These are phyloP conservation scores for Aureobasidium uvarum DNA, from an alignment of 2,329 filamentous ascomycete genomes.

Conservation along the genomic window DNA sequence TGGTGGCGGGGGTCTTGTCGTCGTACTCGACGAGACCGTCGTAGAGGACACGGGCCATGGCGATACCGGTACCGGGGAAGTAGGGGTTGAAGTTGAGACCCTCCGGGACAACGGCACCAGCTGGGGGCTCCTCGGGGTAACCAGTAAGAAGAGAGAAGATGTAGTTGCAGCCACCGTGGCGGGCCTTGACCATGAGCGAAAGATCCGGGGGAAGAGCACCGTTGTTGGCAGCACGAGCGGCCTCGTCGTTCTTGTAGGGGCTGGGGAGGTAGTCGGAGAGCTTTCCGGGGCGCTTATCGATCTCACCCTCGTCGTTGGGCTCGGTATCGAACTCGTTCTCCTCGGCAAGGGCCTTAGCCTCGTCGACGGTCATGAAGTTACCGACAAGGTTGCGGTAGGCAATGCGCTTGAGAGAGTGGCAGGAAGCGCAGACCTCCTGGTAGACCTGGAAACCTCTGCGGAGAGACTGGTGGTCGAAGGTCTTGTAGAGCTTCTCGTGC, in stretches of 20 bases:
- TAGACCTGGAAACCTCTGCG: conserved; percentile 99
- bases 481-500: conserved; percentile 87
- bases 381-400: conserved; percentile 93
- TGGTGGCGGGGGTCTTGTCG: conserved; percentile 88
- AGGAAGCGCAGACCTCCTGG: conserved; percentile 95
- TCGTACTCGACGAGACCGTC: conserved; percentile 98
- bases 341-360: conserved; percentile 95
- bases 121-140: conserved; percentile 93
- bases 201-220: conserved; percentile 97
- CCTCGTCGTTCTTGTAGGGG: conserved; percentile 99
- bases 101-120: conserved; percentile 77
- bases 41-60: conserved; percentile 97
- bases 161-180: conserved; percentile 98
- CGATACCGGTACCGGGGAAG: conserved; percentile 98
- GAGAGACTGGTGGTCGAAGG: conserved; percentile 95
- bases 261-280: conserved; percentile 93
- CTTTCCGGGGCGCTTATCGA: conserved; percentile 98
- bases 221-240: conserved; percentile 95
- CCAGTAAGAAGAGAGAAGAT: conserved; percentile 96
- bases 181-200: conserved; percentile 94
- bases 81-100: conserved; percentile 99
- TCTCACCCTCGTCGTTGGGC: conserved; percentile 96
- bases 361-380: conserved; percentile 88
- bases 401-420: conserved; percentile 93
- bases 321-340: conserved; percentile 98